Percentiles rank a stretch among this genome's conserved stretches.
These are phyloP conservation scores for Elsinoe necatrix DNA, from an alignment of 2,329 filamentous ascomycete species.

Conservation along the genomic window DNA sequence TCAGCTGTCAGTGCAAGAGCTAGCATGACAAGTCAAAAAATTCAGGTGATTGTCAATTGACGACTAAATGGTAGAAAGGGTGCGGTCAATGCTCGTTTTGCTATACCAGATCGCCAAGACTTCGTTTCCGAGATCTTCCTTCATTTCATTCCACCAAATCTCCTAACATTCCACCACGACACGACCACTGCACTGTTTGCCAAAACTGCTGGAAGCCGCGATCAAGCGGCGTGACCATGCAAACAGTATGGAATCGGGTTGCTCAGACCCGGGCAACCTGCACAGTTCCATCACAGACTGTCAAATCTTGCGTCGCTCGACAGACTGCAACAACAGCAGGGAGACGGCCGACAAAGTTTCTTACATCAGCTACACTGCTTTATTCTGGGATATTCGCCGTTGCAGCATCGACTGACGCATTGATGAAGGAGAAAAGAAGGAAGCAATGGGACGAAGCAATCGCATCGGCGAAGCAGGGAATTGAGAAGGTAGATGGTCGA, in stretches of 20 bases:
- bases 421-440: constrained; percentile 49
- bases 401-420: constrained; percentile 54
- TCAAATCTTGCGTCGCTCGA: constrained; percentile 38
- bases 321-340: constrained; percentile 44
- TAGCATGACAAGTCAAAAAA: constrained; percentile 45
- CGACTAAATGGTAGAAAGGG: not conserved
- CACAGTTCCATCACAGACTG: constrained; percentile 49
- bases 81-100: not conserved
- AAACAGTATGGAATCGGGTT: constrained; percentile 59
- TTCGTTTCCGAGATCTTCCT: not conserved
- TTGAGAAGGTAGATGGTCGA: constrained; percentile 33
- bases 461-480: constrained; percentile 44
- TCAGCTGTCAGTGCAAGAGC: constrained; percentile 60
- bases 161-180: not conserved
- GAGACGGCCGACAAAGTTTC: constrained; percentile 41
- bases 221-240: constrained; percentile 44
- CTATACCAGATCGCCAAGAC: constrained; percentile 6
- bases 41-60: not conserved
- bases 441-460: constrained; percentile 55
- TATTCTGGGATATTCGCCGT: constrained; percentile 61
- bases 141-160: not conserved
- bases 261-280: constrained; percentile 53
- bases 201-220: not conserved
- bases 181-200: not conserved
- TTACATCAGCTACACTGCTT: constrained; percentile 52